These are phyloP conservation scores for Papiliotrema flavescens DNA, from an alignment of 1,284 basidiomycete genomes.

Conservation along the genomic window DNA sequence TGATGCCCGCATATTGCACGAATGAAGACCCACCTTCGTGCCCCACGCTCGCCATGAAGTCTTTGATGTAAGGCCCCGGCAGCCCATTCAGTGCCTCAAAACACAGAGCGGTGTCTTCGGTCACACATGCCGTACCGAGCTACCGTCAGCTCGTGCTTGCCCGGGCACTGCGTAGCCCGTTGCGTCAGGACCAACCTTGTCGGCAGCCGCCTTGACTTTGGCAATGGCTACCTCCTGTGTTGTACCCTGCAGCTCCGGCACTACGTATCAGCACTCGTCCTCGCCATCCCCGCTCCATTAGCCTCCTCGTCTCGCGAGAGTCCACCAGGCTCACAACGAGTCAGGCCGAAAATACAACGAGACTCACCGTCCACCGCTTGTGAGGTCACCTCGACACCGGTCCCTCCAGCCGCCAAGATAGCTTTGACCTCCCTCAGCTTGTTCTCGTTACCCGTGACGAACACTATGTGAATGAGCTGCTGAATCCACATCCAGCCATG, in stretches of 20 bases:
- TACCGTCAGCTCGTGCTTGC: conserved; percentile 28
- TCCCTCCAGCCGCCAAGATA: conserved; percentile 41
- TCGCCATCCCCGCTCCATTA: neutral
- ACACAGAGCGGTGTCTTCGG: conserved; percentile 92
- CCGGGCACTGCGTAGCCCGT: neutral
- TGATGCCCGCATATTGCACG: neutral
- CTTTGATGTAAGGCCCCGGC: conserved; percentile 96
- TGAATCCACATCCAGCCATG: neutral
- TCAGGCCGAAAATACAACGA: neutral
- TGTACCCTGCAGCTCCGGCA: conserved; percentile 90
- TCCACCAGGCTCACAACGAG: too few relatives aligned
- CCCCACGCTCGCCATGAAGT: conserved; percentile 75
- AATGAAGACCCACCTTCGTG: conserved; percentile 58
- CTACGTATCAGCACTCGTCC: conserved; percentile 48
- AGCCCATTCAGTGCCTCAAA: conserved; percentile 85
- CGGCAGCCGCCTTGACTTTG: conserved; percentile 81
- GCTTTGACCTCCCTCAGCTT: conserved; percentile 82
- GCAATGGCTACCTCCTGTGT: conserved; percentile 85
- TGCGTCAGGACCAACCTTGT: conserved; percentile 57
- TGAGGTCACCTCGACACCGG: conserved; percentile 38
- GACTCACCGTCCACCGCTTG: conserved; percentile 43
- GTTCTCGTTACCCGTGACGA: conserved; percentile 92
- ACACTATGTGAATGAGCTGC: conserved; percentile 59
- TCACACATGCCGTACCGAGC: conserved; percentile 84
- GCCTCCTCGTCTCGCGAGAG: too few relatives aligned